phyloP scores from a whole-genome alignment of 495 filamentous ascomycete genomes.

The Filosporella fistucella region DNA sequence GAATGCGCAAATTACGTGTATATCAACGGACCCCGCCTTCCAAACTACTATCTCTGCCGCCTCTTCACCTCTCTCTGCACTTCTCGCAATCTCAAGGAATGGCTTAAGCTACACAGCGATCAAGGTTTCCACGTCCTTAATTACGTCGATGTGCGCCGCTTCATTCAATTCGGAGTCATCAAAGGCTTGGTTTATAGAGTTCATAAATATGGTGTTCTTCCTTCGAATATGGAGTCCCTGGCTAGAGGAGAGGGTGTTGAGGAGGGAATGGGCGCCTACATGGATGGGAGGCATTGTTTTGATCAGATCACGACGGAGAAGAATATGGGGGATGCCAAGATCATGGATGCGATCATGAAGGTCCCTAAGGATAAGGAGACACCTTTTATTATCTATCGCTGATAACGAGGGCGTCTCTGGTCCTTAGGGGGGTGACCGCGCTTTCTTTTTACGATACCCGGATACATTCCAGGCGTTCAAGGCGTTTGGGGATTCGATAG shows the following conservation, averaged over 20 bases:
- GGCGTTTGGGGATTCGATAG: no score
- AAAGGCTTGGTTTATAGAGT: slow-evolving; percentile 94
- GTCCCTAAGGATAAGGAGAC: slow-evolving; percentile 37
- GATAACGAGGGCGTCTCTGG: no score
- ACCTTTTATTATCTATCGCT: slow-evolving; percentile 48
- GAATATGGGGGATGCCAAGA: slow-evolving; percentile 52
- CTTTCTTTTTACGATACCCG: no score
- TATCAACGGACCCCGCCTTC: slow-evolving; percentile 23
- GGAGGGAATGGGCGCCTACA: slow-evolving; percentile 44
- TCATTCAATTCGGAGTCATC: slow-evolving; percentile 93
- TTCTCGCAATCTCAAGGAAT: slow-evolving; percentile 75
- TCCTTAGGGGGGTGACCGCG: background rate
- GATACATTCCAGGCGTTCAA: no score
- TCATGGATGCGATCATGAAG: slow-evolving; percentile 36
- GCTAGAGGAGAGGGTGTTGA: slow-evolving; percentile 33
- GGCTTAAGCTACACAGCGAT: slow-evolving; percentile 67
- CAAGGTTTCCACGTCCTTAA: slow-evolving; percentile 51
- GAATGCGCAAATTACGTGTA: slow-evolving; percentile 83
- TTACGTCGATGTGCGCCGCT: slow-evolving; percentile 79
- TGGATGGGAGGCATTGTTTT: slow-evolving; percentile 80
- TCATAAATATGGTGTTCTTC: slow-evolving; percentile 80
- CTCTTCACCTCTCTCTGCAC: slow-evolving; percentile 78
- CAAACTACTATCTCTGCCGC: slow-evolving; percentile 51
- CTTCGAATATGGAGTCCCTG: slow-evolving; percentile 37
- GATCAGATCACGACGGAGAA: slow-evolving; percentile 88